phyloP scores from a whole-genome alignment of 768 basidiomycete genomes.

The Calocybe gangraenosa region DNA sequence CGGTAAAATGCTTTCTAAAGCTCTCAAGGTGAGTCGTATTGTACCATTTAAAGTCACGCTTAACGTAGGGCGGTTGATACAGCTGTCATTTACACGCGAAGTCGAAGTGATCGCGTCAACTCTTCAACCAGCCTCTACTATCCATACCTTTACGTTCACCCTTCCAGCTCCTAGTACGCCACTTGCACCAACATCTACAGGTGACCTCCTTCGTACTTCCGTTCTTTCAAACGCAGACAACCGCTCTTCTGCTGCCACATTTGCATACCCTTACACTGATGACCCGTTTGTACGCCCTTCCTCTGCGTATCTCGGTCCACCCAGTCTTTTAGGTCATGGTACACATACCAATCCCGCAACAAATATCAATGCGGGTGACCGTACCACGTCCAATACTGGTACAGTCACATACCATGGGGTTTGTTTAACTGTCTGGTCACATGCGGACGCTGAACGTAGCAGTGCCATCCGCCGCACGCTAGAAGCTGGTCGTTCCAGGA shows the following conservation, averaged over 20 bases:
- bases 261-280: constrained; percentile 69
- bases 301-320: constrained; percentile 75
- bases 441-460: constrained; percentile 86
- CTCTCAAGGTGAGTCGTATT: constrained; percentile 63
- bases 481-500: constrained; percentile 72
- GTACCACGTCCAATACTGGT: constrained; percentile 30
- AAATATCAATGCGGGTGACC: constrained; percentile 27
- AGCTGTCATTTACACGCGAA: constrained; percentile 91
- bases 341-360: constrained; percentile 30
- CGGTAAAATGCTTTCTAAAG: constrained; percentile 87
- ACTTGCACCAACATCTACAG: constrained; percentile 67
- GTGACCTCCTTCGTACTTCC: constrained; percentile 70
- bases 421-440: constrained; percentile 93
- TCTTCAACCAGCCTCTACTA: constrained; percentile 87
- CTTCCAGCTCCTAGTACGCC: constrained; percentile 75
- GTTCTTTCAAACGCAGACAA: constrained; percentile 63
- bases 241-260: constrained; percentile 65
- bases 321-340: constrained; percentile 55
- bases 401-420: constrained; percentile 84
- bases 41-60: too few species aligned
- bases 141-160: constrained; percentile 88
- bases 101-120: constrained; percentile 95
- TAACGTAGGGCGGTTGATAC: background rate
- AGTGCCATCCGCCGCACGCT: constrained; percentile 80
- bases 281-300: constrained; percentile 80